These are phyloP conservation scores for Geotrichum europaeum DNA, from an alignment of 1,139 yeast species.

Conservation along the genomic window DNA sequence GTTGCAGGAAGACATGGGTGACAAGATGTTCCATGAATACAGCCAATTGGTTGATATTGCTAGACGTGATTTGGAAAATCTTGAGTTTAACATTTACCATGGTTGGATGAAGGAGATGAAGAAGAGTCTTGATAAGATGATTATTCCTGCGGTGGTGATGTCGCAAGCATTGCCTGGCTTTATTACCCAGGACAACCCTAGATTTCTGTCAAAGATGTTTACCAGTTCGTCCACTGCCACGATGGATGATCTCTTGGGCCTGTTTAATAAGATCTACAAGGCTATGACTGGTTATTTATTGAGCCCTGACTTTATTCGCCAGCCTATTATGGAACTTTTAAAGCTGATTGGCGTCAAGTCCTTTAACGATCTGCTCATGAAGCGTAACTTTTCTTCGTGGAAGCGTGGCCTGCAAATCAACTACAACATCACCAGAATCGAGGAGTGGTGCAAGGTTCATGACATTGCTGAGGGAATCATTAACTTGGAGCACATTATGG, in stretches of 20 bases:
- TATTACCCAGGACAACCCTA: constrained; percentile 80
- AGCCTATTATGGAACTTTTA: constrained; percentile 79
- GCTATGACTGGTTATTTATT: constrained; percentile 88
- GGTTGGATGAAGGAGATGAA: constrained; percentile 98
- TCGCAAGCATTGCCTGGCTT: constrained; percentile 96
- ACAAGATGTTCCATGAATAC: constrained; percentile 84
- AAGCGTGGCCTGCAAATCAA: constrained; percentile 95
- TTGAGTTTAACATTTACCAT: constrained; percentile 89
- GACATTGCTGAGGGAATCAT: constrained; percentile 85
- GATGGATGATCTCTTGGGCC: constrained; percentile 91
- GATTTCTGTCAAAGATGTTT: constrained; percentile 79
- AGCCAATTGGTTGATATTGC: constrained; percentile 85
- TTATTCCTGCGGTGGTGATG: constrained; percentile 89
- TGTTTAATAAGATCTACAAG: constrained; percentile 88
- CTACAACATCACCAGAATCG: constrained; percentile 91
- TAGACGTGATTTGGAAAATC: constrained; percentile 88
- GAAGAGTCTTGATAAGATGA: constrained; percentile 84
- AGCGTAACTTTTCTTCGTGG: constrained; percentile 96
- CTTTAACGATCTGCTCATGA: constrained; percentile 92
- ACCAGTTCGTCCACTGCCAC: constrained; percentile 59
- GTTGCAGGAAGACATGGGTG: constrained; percentile 78
- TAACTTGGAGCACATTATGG: constrained; percentile 80
- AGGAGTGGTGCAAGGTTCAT: constrained; percentile 98
- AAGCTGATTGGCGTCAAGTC: constrained; percentile 89
- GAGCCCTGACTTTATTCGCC: constrained; percentile 78